Base-by-base conservation (phyloP, 2,329 filamentous ascomycete species). In the Trichoderma sp. region DNA sequence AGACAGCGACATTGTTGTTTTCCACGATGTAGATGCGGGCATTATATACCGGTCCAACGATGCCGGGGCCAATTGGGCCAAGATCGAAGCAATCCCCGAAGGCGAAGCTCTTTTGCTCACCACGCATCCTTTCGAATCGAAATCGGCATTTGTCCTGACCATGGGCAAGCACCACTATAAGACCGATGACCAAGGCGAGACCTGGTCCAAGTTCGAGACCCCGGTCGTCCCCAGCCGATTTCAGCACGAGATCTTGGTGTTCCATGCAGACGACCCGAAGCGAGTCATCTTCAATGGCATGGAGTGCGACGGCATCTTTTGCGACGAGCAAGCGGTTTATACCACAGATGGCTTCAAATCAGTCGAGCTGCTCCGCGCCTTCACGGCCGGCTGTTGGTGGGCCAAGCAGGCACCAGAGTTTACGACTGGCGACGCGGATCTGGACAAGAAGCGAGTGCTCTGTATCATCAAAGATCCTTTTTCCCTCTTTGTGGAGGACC, bases 211-310 rank as follows among this genome's bases (percentile, higher is more conserved):
- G 66, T 98, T 97, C 80, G 80, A 87, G 68, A 90, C 91, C 43
- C 83, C 87, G 51, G 83, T 82, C 58, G 79, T 82, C 73, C 87
- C 87, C 59, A 89, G 84, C 77, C 79, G 83, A 72, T 88, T 85
- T 73, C 81, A 84, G 70, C 71, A 76, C 59, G 76, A 79, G 16
- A 74, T 83, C 79, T 83, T 98, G 72, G 84, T 84, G 73, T 99
- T 97, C 81, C 93, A 98, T 79, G 93, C 93, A 66, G 84, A 82
- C 72, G 93, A 99, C 78, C 88, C 91, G 26, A 88, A 95, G 75
- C 93, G 92, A 81, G 91, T 98, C 71, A 87, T 99, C 71, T 93
- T 96, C 81, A 91, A 94, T 77, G 89, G 89, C 76, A 88, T 90
- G 83, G 83, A 89, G 71, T 94, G 91, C 77, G 80, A 85, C 21